Evolutionary conservation across 2,329 filamentous ascomycete genomes (phyloP).

Genomic region (Fusarium guadeloupense): DNA sequence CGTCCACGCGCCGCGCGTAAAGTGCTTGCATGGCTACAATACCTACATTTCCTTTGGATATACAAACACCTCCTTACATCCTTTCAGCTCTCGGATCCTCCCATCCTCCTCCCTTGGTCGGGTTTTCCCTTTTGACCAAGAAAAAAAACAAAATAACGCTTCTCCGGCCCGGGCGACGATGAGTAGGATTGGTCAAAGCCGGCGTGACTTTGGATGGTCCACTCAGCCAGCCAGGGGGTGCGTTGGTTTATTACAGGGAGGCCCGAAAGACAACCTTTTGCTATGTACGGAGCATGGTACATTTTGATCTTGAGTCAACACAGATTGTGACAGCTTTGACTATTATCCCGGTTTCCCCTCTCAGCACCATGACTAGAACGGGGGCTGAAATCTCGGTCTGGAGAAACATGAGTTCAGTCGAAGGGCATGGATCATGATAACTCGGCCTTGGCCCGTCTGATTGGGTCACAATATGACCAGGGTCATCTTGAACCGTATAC

Average conservation of each 20-base stretch:
- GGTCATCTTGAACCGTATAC: not conserved
- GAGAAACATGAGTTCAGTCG: constrained; percentile 9
- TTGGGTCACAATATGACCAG: not conserved
- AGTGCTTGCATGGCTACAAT: constrained; percentile 34
- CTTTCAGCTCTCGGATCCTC: not conserved
- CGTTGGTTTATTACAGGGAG: constrained; percentile 22
- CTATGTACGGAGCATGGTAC: not conserved
- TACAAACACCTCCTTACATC: not conserved
- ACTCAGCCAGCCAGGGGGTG: constrained; percentile 11
- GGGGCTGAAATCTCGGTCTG: constrained; percentile 8
- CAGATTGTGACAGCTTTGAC: not conserved
- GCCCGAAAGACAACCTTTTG: constrained; percentile 1
- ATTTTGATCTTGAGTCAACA: not conserved
- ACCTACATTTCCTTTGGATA: not conserved
- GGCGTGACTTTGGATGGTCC: constrained; percentile 11
- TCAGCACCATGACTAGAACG: constrained; percentile 7
- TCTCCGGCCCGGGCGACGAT: constrained; percentile 2
- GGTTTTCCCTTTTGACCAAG: not conserved
- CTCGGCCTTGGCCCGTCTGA: constrained; percentile 1
- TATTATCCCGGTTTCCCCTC: not conserved
- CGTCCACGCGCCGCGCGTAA: constrained; percentile 32
- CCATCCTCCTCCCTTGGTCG: not conserved
- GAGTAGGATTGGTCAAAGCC: constrained; percentile 9
- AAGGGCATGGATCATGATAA: constrained; percentile 2
- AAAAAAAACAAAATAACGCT: not conserved